phyloP scores from a whole-genome alignment of 352 stramenopile species.

The Elongisporangium senticosum region DNA sequence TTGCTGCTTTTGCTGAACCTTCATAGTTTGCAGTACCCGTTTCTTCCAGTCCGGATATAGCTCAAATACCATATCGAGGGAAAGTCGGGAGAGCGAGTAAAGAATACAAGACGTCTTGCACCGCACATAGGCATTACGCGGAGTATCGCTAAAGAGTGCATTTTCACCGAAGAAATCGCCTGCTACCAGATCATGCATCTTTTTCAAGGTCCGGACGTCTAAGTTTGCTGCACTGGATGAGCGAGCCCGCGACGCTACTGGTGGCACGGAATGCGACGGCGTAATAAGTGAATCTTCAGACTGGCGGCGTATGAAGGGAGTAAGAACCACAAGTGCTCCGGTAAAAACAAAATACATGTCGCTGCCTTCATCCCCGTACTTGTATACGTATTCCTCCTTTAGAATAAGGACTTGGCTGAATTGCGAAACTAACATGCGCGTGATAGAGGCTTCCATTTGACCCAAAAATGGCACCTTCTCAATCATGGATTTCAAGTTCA shows the following conservation, averaged over 20 bases:
- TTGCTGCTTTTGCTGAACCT: constrained; percentile 22
- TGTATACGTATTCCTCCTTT: constrained; percentile 33
- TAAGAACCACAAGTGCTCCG: constrained; percentile 29
- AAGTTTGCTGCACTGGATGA: constrained; percentile 1
- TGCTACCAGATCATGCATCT: constrained; percentile 29
- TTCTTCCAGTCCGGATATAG: constrained; percentile 43
- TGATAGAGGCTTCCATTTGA: constrained; percentile 40
- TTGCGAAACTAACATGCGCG: constrained; percentile 42
- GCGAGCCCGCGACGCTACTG: neutral
- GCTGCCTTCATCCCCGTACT: constrained; percentile 34
- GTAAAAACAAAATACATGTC: constrained; percentile 68
- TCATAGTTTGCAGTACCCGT: constrained; percentile 40
- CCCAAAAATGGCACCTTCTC: constrained; percentile 46
- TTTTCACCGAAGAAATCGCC: constrained; percentile 41
- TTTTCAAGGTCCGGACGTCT: constrained; percentile 11
- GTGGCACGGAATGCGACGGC: neutral
- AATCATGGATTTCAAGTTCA: constrained; percentile 49
- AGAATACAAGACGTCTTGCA: constrained; percentile 44
- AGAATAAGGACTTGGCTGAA: constrained; percentile 41
- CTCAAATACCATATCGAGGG: constrained; percentile 44
- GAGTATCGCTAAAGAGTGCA: constrained; percentile 27
- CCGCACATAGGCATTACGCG: constrained; percentile 30
- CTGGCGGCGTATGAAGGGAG: constrained; percentile 8
- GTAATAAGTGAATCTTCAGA: neutral
- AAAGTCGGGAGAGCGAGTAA: constrained; percentile 32